phyloP scores from a whole-genome alignment of 2,329 filamentous ascomycete genomes.

The Aspergillus nomiae region DNA sequence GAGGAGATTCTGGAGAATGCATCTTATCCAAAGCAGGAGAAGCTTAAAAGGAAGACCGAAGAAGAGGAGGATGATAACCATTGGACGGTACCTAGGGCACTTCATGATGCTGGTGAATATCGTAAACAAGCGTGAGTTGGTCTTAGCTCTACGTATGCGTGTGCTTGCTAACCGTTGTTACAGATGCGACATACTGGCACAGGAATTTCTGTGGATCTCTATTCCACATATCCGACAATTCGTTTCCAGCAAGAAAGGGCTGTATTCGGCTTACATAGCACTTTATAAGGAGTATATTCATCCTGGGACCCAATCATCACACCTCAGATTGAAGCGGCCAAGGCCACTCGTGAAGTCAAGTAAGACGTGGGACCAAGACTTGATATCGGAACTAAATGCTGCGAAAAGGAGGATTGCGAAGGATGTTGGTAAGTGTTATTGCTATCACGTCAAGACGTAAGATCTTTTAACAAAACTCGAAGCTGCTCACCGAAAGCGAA shows the following conservation, averaged over 20 bases:
- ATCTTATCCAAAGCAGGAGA: constrained; percentile 48
- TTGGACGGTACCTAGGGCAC: constrained; percentile 27
- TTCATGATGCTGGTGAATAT: constrained; percentile 26
- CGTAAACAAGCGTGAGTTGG: constrained; percentile 24
- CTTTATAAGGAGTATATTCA: constrained; percentile 26
- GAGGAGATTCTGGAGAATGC: constrained; percentile 43
- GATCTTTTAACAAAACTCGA: constrained; percentile 6
- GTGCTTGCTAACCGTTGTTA: neutral
- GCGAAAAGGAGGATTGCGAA: constrained; percentile 28
- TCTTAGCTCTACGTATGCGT: neutral
- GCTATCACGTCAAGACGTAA: neutral
- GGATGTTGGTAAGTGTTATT: constrained; percentile 18
- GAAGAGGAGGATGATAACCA: constrained; percentile 27
- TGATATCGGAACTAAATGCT: constrained; percentile 24
- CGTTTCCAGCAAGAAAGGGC: constrained; percentile 31
- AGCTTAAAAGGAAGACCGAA: constrained; percentile 39
- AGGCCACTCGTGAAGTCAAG: constrained; percentile 3
- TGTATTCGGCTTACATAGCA: constrained; percentile 31
- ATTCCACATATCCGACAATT: constrained; percentile 39
- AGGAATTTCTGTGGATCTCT: constrained; percentile 42
- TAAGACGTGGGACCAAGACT: neutral
- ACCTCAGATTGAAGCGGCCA: constrained; percentile 21
- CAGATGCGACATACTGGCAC: constrained; percentile 31
- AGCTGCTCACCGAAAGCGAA: constrained; percentile 19
- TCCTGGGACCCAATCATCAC: constrained; percentile 15